phyloP scores from a whole-genome alignment of 345 rosid genomes.

The Populus euphratica region DNA sequence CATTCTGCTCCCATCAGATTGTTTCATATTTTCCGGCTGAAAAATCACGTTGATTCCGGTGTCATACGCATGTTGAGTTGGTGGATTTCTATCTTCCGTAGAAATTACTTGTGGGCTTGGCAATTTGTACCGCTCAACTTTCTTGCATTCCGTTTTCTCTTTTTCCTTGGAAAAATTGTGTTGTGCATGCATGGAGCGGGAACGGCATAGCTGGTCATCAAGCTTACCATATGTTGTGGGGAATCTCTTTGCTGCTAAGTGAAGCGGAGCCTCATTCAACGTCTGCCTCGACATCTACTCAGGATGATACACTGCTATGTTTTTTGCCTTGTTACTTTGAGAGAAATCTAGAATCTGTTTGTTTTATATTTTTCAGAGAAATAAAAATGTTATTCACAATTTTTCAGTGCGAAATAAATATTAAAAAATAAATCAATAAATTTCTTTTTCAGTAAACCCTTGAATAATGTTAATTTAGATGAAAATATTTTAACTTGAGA shows the following conservation, averaged over 20 bases:
- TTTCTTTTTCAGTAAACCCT: too few relatives aligned
- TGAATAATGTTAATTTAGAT: too few relatives aligned
- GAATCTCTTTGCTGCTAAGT: not conserved
- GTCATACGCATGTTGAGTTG: not conserved
- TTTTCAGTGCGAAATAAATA: too few relatives aligned
- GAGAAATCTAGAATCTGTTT: too few relatives aligned
- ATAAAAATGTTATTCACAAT: too few relatives aligned
- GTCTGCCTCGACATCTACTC: not conserved
- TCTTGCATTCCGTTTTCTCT: too few relatives aligned
- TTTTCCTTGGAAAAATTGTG: not conserved
- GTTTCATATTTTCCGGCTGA: not conserved
- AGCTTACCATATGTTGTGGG: not conserved
- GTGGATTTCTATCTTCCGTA: not conserved
- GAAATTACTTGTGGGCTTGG: conserved; percentile 5
- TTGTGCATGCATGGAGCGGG: not conserved
- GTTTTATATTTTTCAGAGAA: too few relatives aligned
- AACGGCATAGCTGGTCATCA: not conserved
- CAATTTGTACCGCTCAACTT: not conserved
- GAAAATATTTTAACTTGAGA: too few relatives aligned
- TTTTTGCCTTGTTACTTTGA: not conserved
- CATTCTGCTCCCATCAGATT: not conserved
- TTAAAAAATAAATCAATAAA: too few relatives aligned
- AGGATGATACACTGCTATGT: not conserved
- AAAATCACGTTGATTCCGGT: not conserved
- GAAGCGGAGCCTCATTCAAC: conserved; percentile 2